These are phyloP conservation scores for Luzula sylvatica DNA, from an alignment of 176 grass and related monocot species.

Conservation along the genomic window DNA sequence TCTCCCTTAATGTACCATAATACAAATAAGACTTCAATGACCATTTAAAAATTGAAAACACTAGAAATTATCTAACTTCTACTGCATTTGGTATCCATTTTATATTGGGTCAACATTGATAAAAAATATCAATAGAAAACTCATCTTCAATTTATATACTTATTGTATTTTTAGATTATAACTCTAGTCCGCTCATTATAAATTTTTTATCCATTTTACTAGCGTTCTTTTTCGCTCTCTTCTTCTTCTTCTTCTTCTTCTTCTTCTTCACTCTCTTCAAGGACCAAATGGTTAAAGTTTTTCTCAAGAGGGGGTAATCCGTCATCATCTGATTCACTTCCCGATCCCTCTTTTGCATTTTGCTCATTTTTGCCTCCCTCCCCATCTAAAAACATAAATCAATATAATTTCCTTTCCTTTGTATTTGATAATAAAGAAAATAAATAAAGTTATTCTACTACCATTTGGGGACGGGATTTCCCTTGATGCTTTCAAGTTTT, in stretches of 20 bases:
- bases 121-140: too few species aligned
- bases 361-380: slow-evolving; percentile 3
- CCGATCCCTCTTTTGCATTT: slow-evolving; percentile 29
- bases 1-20: too few species aligned
- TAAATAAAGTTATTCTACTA: slow-evolving; percentile 16
- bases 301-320: slow-evolving; percentile 74
- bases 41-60: too few species aligned
- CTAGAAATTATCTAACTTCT: too few species aligned
- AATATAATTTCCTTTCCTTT: background rate
- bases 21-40: too few species aligned
- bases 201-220: too few species aligned
- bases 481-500: slow-evolving; percentile 43
- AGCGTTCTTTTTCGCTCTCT: slow-evolving; percentile 32
- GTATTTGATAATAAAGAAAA: background rate
- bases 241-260: slow-evolving; percentile 44
- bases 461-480: slow-evolving; percentile 30
- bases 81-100: too few species aligned
- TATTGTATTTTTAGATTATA: too few species aligned
- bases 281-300: slow-evolving; percentile 71
- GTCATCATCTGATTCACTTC: slow-evolving; percentile 43
- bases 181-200: too few species aligned
- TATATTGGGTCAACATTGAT: too few species aligned
- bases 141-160: too few species aligned
- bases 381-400: slow-evolving; percentile 12
- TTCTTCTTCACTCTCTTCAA: slow-evolving; percentile 33